Evolutionary conservation across 2,329 filamentous ascomycete genomes (phyloP).

Genomic region (Penicillium brasilianum): DNA sequence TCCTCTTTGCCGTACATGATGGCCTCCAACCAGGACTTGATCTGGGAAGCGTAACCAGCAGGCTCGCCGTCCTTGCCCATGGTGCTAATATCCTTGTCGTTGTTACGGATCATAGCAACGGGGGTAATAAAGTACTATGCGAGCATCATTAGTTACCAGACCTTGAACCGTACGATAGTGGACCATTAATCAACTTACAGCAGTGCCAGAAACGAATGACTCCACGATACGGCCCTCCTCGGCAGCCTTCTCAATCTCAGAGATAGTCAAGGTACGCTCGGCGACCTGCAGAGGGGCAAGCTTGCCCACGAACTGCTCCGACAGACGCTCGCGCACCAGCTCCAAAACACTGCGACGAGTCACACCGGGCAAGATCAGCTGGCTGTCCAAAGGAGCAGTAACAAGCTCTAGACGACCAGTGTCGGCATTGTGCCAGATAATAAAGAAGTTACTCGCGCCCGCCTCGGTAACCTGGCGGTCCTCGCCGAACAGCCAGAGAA

Average conservation of each 20-base stretch:
- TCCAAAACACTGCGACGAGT: conserved; percentile 82
- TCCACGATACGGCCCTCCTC: conserved; percentile 79
- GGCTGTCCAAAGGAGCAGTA: conserved; percentile 81
- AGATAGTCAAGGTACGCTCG: conserved; percentile 82
- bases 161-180: no score
- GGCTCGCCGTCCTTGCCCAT: conserved; percentile 33
- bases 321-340: conserved; percentile 68
- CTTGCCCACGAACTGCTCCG: conserved; percentile 44
- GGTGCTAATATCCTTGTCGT: conserved; percentile 66
- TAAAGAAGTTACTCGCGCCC: conserved; percentile 89
- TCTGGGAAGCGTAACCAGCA: conserved; percentile 44
- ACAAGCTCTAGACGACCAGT: conserved; percentile 70
- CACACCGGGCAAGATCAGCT: conserved; percentile 85
- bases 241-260: conserved; percentile 73
- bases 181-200: conserved; percentile 59
- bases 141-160: background rate
- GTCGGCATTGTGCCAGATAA: conserved; percentile 70
- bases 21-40: conserved; percentile 71
- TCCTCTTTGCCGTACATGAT: conserved; percentile 76
- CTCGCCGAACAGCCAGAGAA: conserved; percentile 88
- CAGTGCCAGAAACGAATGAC: conserved; percentile 85
- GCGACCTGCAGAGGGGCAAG: conserved; percentile 79
- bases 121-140: conserved; percentile 71
- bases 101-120: conserved; percentile 71
- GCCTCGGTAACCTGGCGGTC: conserved; percentile 85